Conservation (phyloP, 495 filamentous ascomycete species). For the Geoglossum glabrum region DNA sequence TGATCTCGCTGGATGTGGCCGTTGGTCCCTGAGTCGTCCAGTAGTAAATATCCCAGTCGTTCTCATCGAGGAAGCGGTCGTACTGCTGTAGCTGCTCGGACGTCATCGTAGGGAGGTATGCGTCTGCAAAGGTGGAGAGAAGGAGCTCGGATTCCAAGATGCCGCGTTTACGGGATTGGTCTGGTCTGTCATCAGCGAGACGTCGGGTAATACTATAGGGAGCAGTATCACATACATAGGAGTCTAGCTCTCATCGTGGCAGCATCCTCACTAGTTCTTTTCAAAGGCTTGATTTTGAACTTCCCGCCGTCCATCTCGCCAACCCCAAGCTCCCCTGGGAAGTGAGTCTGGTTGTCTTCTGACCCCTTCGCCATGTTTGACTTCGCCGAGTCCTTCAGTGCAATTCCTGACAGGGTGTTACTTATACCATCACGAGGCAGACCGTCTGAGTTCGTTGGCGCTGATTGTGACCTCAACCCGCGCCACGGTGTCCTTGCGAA, state of each 20-base stretch:
- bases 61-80: conserved; percentile 91
- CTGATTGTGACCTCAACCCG: no score
- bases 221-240: conserved; percentile 45
- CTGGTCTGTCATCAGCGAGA: conserved; percentile 22
- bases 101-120: conserved; percentile 52
- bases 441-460: no score
- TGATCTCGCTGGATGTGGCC: conserved; percentile 22
- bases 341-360: no score
- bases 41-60: conserved; percentile 99
- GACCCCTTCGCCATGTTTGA: conserved; percentile 20
- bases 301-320: conserved; percentile 79
- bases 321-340: conserved; percentile 63
- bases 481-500: no score
- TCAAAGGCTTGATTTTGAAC: conserved; percentile 77
- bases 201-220: background rate
- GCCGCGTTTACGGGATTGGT: conserved; percentile 91
- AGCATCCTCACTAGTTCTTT: conserved; percentile 58
- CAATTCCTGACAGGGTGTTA: no score
- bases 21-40: conserved; percentile 88
- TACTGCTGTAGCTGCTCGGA: conserved; percentile 57
- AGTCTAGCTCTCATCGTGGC: conserved; percentile 74
- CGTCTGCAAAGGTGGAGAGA: conserved; percentile 84
- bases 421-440: no score
- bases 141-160: conserved; percentile 91
- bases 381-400: no score